Percentiles rank a stretch among this genome's conserved stretches.
Conservation (phyloP, 129 eudicot genomes). For the Artemisia tridentata region DNA sequence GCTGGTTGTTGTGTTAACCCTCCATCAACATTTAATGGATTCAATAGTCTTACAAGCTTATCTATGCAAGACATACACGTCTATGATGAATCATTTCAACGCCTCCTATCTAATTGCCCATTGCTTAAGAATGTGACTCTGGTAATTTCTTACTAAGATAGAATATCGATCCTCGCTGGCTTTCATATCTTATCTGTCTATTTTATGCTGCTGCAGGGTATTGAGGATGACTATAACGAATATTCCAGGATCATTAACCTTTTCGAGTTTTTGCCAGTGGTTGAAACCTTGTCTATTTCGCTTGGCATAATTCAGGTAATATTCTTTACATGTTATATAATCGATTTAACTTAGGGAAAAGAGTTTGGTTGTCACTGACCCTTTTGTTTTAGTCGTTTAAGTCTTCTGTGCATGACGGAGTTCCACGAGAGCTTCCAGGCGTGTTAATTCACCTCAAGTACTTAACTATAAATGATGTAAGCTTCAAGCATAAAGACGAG, state of each 20-base stretch:
- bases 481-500: too few relatives aligned
- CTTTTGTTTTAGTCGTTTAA: too few relatives aligned
- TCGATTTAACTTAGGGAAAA: not conserved
- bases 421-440: too few relatives aligned
- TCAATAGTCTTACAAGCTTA: slow-evolving; percentile 8
- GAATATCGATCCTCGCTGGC: not conserved
- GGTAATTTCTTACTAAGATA: not conserved
- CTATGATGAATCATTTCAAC: not conserved
- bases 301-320: not conserved
- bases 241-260: not conserved
- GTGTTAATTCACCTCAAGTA: too few relatives aligned
- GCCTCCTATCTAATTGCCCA: slow-evolving; percentile 5
- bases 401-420: too few relatives aligned
- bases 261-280: slow-evolving; percentile 7
- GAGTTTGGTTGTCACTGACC: too few relatives aligned
- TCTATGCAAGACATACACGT: not conserved
- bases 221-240: too few relatives aligned
- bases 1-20: not conserved
- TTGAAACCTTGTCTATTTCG: slow-evolving; percentile 1
- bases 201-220: not conserved
- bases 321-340: not conserved
- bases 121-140: slow-evolving; percentile 5
- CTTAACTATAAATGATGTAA: too few relatives aligned
- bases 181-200: not conserved
- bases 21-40: not conserved